phyloP scores from a whole-genome alignment of 2,329 filamentous ascomycete genomes.

The Venturia oleaginea region DNA sequence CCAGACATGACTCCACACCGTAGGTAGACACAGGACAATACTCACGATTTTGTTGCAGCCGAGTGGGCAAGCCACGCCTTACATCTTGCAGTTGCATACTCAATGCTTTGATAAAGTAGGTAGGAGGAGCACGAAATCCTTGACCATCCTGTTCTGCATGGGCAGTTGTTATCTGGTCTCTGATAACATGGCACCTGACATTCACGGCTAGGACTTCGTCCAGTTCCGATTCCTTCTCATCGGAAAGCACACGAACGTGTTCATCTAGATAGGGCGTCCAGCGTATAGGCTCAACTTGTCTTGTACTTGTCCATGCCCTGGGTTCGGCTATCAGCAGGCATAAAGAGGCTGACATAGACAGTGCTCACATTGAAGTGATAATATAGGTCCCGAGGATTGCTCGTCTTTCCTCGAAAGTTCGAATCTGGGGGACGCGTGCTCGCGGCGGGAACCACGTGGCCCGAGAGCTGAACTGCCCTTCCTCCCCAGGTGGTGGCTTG shows the following conservation, averaged over 20 bases:
- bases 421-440: neutral
- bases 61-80: neutral
- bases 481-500: neutral
- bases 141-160: neutral
- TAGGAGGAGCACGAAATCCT: neutral
- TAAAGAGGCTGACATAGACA: too few relatives aligned
- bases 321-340: neutral
- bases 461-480: neutral
- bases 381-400: neutral
- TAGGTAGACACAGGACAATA: too few relatives aligned
- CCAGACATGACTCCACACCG: too few relatives aligned
- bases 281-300: neutral
- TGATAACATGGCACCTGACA: slow-evolving; percentile 6
- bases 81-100: neutral
- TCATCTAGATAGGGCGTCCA: slow-evolving; percentile 9
- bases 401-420: neutral
- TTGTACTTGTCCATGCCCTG: neutral
- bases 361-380: neutral
- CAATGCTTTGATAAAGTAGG: neutral
- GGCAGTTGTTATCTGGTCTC: neutral
- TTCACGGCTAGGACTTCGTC: neutral
- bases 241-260: neutral
- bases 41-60: neutral
- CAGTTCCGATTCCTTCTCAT: neutral
- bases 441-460: neutral